Evolutionary conservation across 768 basidiomycete species (phyloP).

Genomic region (Agaricus subrufescens): DNA sequence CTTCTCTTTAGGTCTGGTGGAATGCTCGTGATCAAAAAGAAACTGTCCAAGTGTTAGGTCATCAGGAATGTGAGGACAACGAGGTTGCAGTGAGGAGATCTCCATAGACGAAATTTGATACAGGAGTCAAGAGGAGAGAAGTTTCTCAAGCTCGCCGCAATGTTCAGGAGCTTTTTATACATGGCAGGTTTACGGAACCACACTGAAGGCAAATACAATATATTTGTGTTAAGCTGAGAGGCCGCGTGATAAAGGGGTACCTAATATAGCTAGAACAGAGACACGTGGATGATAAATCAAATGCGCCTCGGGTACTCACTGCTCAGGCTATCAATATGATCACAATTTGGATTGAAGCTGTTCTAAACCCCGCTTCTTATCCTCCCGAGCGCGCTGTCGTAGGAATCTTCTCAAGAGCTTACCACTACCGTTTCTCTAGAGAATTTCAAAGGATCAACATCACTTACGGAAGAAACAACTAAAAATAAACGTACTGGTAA

Average conservation of each 20-base stretch:
- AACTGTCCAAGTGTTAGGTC: slow-evolving; percentile 50
- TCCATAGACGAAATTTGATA: slow-evolving; percentile 19
- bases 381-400: slow-evolving; percentile 17
- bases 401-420: slow-evolving; percentile 44
- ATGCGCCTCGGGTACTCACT: not conserved
- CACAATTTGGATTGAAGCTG: not conserved
- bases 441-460: not conserved
- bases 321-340: not conserved
- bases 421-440: slow-evolving; percentile 52
- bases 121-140: not conserved
- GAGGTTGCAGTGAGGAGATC: slow-evolving; percentile 21
- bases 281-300: not conserved
- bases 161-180: not conserved
- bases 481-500: slow-evolving; percentile 23
- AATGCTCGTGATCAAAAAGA: slow-evolving; percentile 40
- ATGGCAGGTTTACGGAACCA: too few relatives aligned
- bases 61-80: slow-evolving; percentile 42
- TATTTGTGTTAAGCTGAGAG: too few relatives aligned
- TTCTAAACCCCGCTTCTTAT: slow-evolving; percentile 9
- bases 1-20: slow-evolving; percentile 32
- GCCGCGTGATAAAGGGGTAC: too few relatives aligned
- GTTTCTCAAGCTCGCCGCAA: not conserved
- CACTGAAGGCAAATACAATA: too few relatives aligned
- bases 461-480: not conserved
- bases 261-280: too few relatives aligned